phyloP scores from a whole-genome alignment of 768 basidiomycete genomes.

The Lyophyllum decastes region DNA sequence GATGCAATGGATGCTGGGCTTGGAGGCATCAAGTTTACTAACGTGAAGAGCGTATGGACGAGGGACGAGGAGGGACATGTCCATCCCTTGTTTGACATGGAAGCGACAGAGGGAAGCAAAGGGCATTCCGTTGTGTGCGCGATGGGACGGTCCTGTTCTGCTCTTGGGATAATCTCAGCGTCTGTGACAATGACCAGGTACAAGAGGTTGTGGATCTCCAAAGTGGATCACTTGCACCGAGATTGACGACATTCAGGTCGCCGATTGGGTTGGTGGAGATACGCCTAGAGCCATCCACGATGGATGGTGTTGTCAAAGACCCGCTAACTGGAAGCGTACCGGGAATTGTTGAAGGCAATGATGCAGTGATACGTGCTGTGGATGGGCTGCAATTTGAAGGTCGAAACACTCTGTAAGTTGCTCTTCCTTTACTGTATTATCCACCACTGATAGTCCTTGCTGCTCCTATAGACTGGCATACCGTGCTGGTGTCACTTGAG shows the following conservation, averaged over 20 bases:
- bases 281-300: slow-evolving; percentile 58
- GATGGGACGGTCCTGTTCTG: slow-evolving; percentile 56
- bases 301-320: slow-evolving; percentile 63
- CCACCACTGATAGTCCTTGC: no score
- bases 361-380: slow-evolving; percentile 55
- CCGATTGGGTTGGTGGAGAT: slow-evolving; percentile 73
- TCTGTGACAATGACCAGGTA: slow-evolving; percentile 13
- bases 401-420: slow-evolving; percentile 48
- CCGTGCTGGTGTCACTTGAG: slow-evolving; percentile 71
- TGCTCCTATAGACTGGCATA: slow-evolving; percentile 68
- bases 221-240: slow-evolving; percentile 64
- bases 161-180: slow-evolving; percentile 17
- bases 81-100: slow-evolving; percentile 23
- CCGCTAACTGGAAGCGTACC: slow-evolving; percentile 42
- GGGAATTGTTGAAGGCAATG: slow-evolving; percentile 41
- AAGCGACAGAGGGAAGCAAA: slow-evolving; percentile 16
- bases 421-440: slow-evolving; percentile 17
- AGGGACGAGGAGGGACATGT: slow-evolving; percentile 18
- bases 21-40: slow-evolving; percentile 53
- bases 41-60: slow-evolving; percentile 45
- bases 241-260: slow-evolving; percentile 65
- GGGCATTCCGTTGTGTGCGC: slow-evolving; percentile 44
- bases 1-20: background rate
- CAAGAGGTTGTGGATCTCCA: slow-evolving; percentile 49
- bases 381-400: slow-evolving; percentile 63